phyloP scores from a whole-genome alignment of 2,329 filamentous ascomycete species.

The Meredithiella fracta region DNA sequence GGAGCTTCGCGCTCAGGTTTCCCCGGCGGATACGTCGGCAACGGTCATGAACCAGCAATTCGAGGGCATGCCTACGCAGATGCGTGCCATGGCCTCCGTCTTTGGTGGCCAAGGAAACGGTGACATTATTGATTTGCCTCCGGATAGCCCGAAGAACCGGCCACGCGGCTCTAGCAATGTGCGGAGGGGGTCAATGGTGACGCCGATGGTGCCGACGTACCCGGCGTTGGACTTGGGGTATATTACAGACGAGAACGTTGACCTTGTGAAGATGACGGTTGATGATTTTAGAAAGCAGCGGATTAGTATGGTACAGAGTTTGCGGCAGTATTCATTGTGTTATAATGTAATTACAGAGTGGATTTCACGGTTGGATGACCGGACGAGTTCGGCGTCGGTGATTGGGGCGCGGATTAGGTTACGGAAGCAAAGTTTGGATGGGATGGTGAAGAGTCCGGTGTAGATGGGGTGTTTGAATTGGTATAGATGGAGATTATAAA shows the following conservation, averaged over 20 bases:
- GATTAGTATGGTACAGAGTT: conserved; percentile 89
- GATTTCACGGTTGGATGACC: conserved; percentile 38
- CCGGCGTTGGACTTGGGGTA: conserved; percentile 37
- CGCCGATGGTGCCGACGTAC: not conserved
- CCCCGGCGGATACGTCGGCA: conserved; percentile 27
- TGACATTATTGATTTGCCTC: not conserved
- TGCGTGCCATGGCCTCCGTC: not conserved
- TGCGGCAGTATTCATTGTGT: conserved; percentile 86
- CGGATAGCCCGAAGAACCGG: not conserved
- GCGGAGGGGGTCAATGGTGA: conserved; percentile 12
- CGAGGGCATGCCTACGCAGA: conserved; percentile 6
- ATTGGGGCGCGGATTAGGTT: conserved; percentile 9
- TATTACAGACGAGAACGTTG: conserved; percentile 53
- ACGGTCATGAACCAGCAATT: conserved; percentile 13
- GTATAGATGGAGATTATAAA: not conserved
- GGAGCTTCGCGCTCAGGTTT: conserved; percentile 12
- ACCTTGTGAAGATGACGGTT: conserved; percentile 74
- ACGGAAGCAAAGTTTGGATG: conserved; percentile 8
- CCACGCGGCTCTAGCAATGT: conserved; percentile 8
- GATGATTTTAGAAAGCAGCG: conserved; percentile 80
- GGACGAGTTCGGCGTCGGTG: not conserved
- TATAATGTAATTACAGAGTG: conserved; percentile 92
- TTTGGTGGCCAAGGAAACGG: not conserved
- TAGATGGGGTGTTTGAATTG: not conserved
- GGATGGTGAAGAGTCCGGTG: not conserved